Conservation (phyloP, 2,329 filamentous ascomycete genomes). For the Aspergillus luchuensis region DNA sequence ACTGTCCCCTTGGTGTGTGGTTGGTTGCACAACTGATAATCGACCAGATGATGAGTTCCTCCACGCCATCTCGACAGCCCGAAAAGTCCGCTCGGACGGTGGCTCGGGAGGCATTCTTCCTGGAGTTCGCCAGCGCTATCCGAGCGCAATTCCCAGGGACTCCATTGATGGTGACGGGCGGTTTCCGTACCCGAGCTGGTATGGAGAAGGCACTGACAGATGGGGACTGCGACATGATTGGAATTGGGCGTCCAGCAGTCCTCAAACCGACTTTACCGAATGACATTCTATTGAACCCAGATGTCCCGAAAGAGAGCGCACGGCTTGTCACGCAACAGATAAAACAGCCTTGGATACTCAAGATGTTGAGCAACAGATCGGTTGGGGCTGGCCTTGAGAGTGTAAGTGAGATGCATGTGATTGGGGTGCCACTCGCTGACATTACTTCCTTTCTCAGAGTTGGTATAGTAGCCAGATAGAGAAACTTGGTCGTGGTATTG, state of each 20-base stretch:
- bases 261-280: slow-evolving; percentile 34
- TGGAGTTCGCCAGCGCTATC: slow-evolving; percentile 58
- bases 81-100: slow-evolving; percentile 23
- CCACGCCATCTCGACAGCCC: not conserved
- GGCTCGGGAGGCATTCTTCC: slow-evolving; percentile 62
- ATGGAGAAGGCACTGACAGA: slow-evolving; percentile 50
- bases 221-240: slow-evolving; percentile 49
- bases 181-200: slow-evolving; percentile 54
- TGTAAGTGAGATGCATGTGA: not conserved
- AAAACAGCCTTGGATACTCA: not conserved
- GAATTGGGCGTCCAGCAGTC: slow-evolving; percentile 46
- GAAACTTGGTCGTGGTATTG: not conserved
- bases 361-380: not conserved
- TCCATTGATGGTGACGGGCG: slow-evolving; percentile 59
- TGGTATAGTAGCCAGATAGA: not conserved
- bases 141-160: slow-evolving; percentile 46
- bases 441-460: not conserved
- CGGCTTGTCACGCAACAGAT: not conserved
- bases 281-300: not conserved
- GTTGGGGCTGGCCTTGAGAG: not conserved
- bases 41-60: not conserved
- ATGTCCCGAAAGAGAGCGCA: not conserved
- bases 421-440: not conserved
- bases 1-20: not conserved
- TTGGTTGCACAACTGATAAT: not conserved